Base-by-base conservation (phyloP, 768 basidiomycete genomes). In the Lenzites betulinus region DNA sequence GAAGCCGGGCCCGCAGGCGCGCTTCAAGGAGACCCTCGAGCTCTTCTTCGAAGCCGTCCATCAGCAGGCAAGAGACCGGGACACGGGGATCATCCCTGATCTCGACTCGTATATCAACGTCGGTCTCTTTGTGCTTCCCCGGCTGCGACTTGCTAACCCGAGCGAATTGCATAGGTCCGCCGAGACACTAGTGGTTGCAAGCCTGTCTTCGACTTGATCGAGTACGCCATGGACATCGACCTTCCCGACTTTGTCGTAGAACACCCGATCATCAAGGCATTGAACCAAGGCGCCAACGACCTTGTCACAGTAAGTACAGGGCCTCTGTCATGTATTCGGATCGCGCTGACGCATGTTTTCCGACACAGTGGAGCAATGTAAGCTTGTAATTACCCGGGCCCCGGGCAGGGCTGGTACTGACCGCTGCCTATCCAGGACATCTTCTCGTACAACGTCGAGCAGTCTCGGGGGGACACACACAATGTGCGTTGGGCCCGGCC, bases 391-490 rank as follows among this genome's bases (percentile, higher is more conserved):
- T 11, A 33, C 30, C 30, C 30, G 30, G 30, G 30, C 30, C 11
- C 30, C 11, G 11, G 4, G 6, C 11, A 33, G 30, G 30, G 30
- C 30, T 33, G 30, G 30, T 33, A 11, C 30, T 33, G 11, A 25
- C 28, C 4, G 18, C 38, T n/a, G 35, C 38, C 4, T 53, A 63
- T 62, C 43, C 64, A 90, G 90, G 90, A 92, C 72, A 83, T 92
- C 66, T 91, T 89, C 73, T 91, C 90, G 26, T 92, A 86, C 77
- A 89, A 90, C 71, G 84, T 87, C 63, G 90, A 92, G 69, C 90
- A 91, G 68, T 81, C 88, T n/a, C 87, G 87, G 66, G 88, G 88
- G 22, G 86, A 92, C 70, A 87, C 83, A 0, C 89, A 91, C 73
- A 92, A 92, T 72, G 66, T 67, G 36, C 30, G 30, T 33, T 11